phyloP scores from a whole-genome alignment of 495 filamentous ascomycete genomes.

The Xylaria flabelliformis region DNA sequence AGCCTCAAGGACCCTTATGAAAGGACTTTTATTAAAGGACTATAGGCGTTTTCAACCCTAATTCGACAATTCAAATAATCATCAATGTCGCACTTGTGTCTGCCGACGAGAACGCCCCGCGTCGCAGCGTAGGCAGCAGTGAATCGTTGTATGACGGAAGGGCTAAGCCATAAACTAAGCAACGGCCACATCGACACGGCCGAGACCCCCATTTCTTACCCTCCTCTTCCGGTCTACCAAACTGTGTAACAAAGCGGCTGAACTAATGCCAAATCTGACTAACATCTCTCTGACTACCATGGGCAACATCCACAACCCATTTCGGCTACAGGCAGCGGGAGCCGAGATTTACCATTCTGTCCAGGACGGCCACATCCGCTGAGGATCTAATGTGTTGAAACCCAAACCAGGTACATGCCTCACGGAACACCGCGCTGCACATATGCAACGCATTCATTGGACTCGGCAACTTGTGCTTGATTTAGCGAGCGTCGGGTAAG shows the following conservation, averaged over 20 bases:
- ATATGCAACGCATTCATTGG: neutral
- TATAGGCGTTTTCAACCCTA: neutral
- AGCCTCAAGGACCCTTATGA: constrained; percentile 6
- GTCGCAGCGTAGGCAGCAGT: constrained; percentile 9
- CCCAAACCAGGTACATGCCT: constrained; percentile 10
- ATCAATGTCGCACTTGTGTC: neutral
- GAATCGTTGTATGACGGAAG: neutral
- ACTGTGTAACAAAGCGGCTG: constrained; percentile 10
- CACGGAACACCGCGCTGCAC: constrained; percentile 1
- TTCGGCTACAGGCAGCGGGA: constrained; percentile 19
- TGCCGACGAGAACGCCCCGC: constrained; percentile 7
- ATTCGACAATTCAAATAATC: constrained; percentile 15
- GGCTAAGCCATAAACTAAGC: neutral
- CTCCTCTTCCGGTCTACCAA: neutral
- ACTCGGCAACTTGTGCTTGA: neutral
- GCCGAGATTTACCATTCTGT: neutral
- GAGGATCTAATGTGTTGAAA: constrained; percentile 2
- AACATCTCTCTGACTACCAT: neutral
- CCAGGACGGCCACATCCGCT: constrained; percentile 11
- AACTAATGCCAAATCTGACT: constrained; percentile 9
- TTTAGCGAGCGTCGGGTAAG: neutral
- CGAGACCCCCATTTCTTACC: constrained; percentile 7
- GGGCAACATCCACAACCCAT: neutral
- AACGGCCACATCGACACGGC: neutral
- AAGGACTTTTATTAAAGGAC: neutral